A percentile compares a stretch with the other conserved stretches of the same genome.
These are phyloP conservation scores for Flammula alnicola DNA, from an alignment of 1,284 basidiomycete genomes.

Conservation along the genomic window DNA sequence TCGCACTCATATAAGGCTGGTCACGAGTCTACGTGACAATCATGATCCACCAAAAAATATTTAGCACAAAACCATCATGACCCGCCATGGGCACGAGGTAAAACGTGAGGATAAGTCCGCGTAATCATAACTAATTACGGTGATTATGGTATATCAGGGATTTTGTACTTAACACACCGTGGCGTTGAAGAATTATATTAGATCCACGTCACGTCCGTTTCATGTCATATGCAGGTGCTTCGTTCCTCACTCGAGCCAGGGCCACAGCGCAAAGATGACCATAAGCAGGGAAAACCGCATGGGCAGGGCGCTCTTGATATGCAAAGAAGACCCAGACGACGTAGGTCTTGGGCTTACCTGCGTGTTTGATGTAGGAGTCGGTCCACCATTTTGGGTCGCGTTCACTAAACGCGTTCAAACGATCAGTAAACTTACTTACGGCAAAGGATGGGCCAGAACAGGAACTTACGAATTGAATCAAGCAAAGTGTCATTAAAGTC, in stretches of 20 bases:
- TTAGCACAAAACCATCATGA: too few species aligned
- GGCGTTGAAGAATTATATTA: background rate
- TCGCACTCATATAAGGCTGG: too few species aligned
- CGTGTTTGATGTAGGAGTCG: slow-evolving; percentile 9
- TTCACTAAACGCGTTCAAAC: slow-evolving; percentile 23
- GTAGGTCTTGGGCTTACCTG: slow-evolving; percentile 4
- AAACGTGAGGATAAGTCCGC: too few species aligned
- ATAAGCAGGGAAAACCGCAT: slow-evolving; percentile 12
- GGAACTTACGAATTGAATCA: slow-evolving; percentile 50
- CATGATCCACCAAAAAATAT: too few species aligned
- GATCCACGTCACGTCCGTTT: slow-evolving; percentile 14
- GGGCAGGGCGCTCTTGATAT: slow-evolving; percentile 8
- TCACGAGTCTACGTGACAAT: too few species aligned
- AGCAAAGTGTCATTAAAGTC: slow-evolving; percentile 62
- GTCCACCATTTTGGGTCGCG: slow-evolving; percentile 27
- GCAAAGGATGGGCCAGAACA: slow-evolving; percentile 6
- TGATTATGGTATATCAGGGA: slow-evolving; percentile 6
- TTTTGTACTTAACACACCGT: slow-evolving; percentile 2
- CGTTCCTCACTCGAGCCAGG: slow-evolving; percentile 3
- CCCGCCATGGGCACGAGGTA: too few species aligned
- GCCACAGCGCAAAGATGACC: slow-evolving; percentile 5
- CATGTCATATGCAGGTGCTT: slow-evolving; percentile 7
- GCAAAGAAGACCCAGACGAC: slow-evolving; percentile 6
- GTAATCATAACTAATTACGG: too few species aligned
- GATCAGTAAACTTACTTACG: slow-evolving; percentile 5